Conservation (phyloP, 2,329 filamentous ascomycete genomes). For the Plenodomus biglobosus region DNA sequence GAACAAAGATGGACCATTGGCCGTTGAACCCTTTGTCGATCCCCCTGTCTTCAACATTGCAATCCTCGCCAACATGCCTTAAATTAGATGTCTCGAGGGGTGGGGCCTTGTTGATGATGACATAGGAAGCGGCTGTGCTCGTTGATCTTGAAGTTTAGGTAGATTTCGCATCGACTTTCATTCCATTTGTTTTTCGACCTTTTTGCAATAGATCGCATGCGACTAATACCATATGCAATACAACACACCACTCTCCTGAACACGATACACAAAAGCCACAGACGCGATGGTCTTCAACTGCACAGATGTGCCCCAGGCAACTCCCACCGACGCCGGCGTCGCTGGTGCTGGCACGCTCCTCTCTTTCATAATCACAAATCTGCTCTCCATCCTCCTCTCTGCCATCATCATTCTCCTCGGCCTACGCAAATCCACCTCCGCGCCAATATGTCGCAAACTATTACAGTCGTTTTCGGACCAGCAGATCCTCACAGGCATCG, state of each 20-base stretch:
- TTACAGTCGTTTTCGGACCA: conserved; percentile 68
- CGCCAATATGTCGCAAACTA: conserved; percentile 63
- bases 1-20: conserved; percentile 23
- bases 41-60: conserved; percentile 18
- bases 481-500: conserved; percentile 69
- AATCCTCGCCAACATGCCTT: conserved; percentile 21
- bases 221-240: background rate
- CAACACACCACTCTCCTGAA: background rate
- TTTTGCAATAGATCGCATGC: background rate
- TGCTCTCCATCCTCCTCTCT: conserved; percentile 58
- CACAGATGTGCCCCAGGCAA: conserved; percentile 48
- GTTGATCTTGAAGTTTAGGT: conserved; percentile 1
- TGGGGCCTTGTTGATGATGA: conserved; percentile 21
- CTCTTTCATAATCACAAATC: conserved; percentile 67
- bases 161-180: background rate
- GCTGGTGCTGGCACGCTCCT: conserved; percentile 58
- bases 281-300: conserved; percentile 39
- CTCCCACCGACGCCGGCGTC: conserved; percentile 59
- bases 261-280: background rate
- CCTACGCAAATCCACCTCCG: conserved; percentile 48
- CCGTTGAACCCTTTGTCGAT: conserved; percentile 12
- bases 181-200: background rate
- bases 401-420: conserved; percentile 61
- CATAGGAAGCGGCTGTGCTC: conserved; percentile 5
- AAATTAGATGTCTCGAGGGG: conserved; percentile 14